Base-by-base conservation (phyloP, 129 eudicot genomes). In the Centaurea solstitialis region DNA sequence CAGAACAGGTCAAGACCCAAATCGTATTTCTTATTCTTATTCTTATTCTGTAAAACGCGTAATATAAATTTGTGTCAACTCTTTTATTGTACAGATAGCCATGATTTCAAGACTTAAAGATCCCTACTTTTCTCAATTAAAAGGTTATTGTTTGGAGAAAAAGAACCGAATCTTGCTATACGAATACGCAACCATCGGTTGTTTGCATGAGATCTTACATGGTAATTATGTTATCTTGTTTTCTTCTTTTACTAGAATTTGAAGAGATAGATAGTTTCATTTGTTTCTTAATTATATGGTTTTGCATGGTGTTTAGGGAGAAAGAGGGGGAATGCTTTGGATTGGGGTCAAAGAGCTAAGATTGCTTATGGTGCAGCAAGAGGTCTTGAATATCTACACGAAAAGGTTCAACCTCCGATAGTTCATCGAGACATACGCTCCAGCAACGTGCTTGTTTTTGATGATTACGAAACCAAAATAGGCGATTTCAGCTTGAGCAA, bases 191-290 rank as follows among this genome's bases (percentile, higher is more conserved):
- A 78, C 75, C 37, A 78, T 73, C 79, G 86, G 86, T 50, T 72
- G 83, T 83, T 67, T 83, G 75, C 80, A 78, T 74, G 72, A 96
- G 75, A 88, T 96, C 64, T 84, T 96, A 83, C 97, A 96, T 72
- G 99, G 99, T 91, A 88, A 68, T 43, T 35, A 57, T 64, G 11
- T 68, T 10, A 39, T 10, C 13, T 35, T 6, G n/a, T n/a, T n/a
- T n/a, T n/a, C n/a, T 62, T 68, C 5, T 67, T 61, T 47, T 28
- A 50, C 20, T 24, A 8, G 28, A 69, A 5, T 5, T 70, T 74
- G 5, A 81, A 45, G 69, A 53, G 64, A 53, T 17, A 3, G 0
- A 33, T 11, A 26, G 30, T 26, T 26, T 17, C 26, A n/a, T 1
- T 53, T 53, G 1, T 15, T 53, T 53, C 20, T 57, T 57, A 33